A percentile compares a stretch with the other conserved stretches of the same genome.
These are phyloP conservation scores for Medicago arabica DNA, from an alignment of 306 rosid species.

Conservation along the genomic window DNA sequence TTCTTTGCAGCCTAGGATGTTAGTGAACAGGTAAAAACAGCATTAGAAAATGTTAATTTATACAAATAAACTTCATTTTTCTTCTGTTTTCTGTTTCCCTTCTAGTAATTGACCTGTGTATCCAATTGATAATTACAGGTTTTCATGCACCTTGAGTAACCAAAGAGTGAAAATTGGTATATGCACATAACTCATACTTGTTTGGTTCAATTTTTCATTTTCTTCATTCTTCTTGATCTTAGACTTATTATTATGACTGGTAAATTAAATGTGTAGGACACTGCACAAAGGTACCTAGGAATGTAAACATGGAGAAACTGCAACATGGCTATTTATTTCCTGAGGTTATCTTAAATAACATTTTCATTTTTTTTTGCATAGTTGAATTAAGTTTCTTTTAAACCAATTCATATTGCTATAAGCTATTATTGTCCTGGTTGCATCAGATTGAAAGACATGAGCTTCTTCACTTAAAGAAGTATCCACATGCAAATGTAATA, in stretches of 20 bases:
- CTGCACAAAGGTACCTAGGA: conserved; percentile 66
- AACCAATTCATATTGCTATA: neutral
- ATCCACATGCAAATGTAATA: conserved; percentile 66
- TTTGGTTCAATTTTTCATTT: conserved; percentile 21
- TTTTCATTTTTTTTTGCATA: neutral
- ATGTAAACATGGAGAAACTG: conserved; percentile 70
- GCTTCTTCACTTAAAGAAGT: conserved; percentile 60
- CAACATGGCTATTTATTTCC: conserved; percentile 71
- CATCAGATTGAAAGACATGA: conserved; percentile 65
- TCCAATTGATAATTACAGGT: conserved; percentile 35
- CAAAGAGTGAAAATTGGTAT: conserved; percentile 55
- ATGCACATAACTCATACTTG: conserved; percentile 14
- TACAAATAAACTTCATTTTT: neutral
- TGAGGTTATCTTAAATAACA: conserved; percentile 52
- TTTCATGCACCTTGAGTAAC: conserved; percentile 53
- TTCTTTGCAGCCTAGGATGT: conserved; percentile 49
- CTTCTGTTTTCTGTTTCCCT: conserved; percentile 19
- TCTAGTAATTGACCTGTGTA: conserved; percentile 13
- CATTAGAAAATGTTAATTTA: conserved; percentile 8
- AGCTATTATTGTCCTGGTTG: conserved; percentile 21
- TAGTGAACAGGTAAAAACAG: conserved; percentile 52
- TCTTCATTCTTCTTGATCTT: conserved; percentile 15
- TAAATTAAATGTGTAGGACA: conserved; percentile 54
- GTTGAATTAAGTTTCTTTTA: no score
- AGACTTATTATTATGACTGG: conserved; percentile 30